Conservation (phyloP, 2,329 filamentous ascomycete species). For the Diaporthe citriasiana region DNA sequence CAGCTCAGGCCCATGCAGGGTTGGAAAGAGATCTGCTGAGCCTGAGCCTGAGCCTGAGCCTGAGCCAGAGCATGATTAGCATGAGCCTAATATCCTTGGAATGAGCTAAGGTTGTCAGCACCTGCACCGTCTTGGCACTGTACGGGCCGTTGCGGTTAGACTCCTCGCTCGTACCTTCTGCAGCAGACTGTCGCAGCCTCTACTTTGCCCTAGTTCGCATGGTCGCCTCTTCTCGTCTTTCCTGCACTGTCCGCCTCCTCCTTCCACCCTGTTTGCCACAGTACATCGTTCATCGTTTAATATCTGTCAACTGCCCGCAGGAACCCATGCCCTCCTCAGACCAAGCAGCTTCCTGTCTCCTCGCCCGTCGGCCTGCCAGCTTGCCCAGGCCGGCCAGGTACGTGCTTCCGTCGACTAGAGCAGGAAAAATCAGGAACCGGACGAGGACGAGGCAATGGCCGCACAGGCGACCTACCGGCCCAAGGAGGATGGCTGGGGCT, state of each 20-base stretch:
- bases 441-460: constrained; percentile 28
- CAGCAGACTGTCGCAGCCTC: no score
- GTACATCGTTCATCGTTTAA: no score
- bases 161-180: background rate
- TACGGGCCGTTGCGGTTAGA: constrained; percentile 36
- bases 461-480: constrained; percentile 25
- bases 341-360: constrained; percentile 14
- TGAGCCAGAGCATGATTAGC: constrained; percentile 1
- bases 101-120: constrained; percentile 31
- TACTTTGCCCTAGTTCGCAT: constrained; percentile 26
- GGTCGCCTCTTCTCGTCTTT: background rate
- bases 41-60: constrained; percentile 15
- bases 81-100: constrained; percentile 14
- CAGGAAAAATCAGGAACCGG: background rate
- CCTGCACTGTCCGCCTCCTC: constrained; percentile 34
- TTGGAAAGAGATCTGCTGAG: constrained; percentile 29
- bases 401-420: background rate
- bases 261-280: background rate
- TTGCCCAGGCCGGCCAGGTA: constrained; percentile 6
- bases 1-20: constrained; percentile 30
- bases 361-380: background rate
- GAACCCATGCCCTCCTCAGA: background rate
- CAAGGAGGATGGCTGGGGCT: constrained; percentile 19
- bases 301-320: constrained; percentile 1
- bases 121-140: constrained; percentile 30